Evolutionary conservation across 306 rosid species (phyloP), one percentile per base, ranked within the genome.

Genomic region (Boehmeria nivea): DNA sequence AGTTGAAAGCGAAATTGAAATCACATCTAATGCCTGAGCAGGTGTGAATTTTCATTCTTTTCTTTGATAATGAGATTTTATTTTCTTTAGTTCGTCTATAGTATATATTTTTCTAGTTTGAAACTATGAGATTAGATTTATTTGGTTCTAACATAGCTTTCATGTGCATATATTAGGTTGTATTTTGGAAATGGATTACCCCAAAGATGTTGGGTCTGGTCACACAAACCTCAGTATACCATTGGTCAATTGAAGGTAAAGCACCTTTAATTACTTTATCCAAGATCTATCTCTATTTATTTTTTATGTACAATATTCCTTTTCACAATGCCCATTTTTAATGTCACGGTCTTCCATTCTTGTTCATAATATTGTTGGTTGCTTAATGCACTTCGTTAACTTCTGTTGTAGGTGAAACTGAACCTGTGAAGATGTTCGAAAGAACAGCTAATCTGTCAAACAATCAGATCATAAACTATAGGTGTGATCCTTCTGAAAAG

Each of bases 121-220:
- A 20, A 24, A 70, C 46, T 28, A 22, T 18, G 18, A 25, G 53
- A 56, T 43, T 36, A 54, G 42, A 48, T 10, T 51, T 50, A 22
- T 54, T 38, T 67, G 43, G 54, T 69, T 69, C 6, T 39, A 62
- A 16, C 53, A 2, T 20, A 57, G 53, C 48, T 60, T 54, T 16
- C 43, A 38, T 18, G 42, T 68, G 22, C 51, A 60, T 68, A 18
- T 70, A 50, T 31, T 73, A 93, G 99, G 86, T 87, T 24, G 96
- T 87, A 60, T 87, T 93, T 66, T 93, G 99, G 99, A 93, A 93
- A 76, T 87, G 99, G 99, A 93, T 93, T 67, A 80, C 78, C 67
- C 84, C 93, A 20, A 93, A 87, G 78, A 68, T 82, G 82, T 63
- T 93, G 83, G 99, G 99, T 65, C 75, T 93, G 23, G 99, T 87